Percentiles rank a stretch among this genome's conserved stretches.
Conservation (phyloP, 75 land plant species). For the Cupressus sempervirens region DNA sequence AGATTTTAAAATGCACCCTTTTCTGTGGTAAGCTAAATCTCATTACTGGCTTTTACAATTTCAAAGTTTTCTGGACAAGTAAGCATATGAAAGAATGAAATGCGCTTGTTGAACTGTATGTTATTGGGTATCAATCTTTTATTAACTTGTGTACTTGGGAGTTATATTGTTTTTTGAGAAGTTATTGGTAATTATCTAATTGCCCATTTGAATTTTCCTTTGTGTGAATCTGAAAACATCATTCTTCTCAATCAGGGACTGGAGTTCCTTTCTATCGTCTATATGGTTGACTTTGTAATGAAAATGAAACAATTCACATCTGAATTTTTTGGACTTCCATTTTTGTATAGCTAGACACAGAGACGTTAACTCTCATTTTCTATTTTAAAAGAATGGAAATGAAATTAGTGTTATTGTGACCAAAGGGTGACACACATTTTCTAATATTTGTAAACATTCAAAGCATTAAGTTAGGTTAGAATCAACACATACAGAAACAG, state of each 20-base stretch:
- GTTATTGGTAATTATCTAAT: neutral
- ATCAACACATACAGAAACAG: too few relatives aligned
- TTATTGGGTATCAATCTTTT: neutral
- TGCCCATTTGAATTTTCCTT: too few relatives aligned
- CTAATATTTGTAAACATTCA: neutral
- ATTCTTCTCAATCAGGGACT: neutral
- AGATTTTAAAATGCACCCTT: conserved; percentile 49
- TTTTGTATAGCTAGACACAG: neutral
- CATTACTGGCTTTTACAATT: neutral
- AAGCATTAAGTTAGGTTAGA: neutral
- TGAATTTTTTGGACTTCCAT: neutral
- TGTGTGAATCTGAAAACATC: too few relatives aligned
- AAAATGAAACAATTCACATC: neutral
- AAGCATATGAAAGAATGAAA: neutral
- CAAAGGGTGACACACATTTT: neutral
- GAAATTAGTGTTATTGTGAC: neutral
- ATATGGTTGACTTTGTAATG: neutral
- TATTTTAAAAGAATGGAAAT: too few relatives aligned
- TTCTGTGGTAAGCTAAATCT: conserved; percentile 42
- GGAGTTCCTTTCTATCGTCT: neutral
- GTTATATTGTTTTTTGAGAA: neutral
- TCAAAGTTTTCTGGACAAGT: neutral
- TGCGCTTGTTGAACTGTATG: neutral
- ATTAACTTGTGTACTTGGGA: neutral
- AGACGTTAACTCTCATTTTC: neutral